phyloP scores from a whole-genome alignment of 2,329 filamentous ascomycete genomes.

The Apiospora rasikravindrae region DNA sequence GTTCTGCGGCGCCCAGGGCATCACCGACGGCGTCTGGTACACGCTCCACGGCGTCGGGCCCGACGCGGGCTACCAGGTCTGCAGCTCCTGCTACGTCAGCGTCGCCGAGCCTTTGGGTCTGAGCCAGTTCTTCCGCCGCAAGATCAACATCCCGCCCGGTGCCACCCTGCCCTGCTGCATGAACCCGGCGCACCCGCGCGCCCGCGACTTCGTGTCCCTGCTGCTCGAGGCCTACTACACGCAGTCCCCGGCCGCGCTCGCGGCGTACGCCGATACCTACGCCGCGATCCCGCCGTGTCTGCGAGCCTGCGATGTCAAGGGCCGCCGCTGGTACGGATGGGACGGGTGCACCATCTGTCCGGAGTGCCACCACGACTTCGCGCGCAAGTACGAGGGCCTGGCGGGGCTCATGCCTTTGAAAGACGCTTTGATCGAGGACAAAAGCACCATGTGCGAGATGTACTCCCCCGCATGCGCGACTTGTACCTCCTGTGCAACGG shows the following conservation, averaged over 20 bases:
- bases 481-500: conserved; percentile 38
- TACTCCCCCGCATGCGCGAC: conserved; percentile 45
- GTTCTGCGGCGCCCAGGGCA: conserved; percentile 39
- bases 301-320: conserved; percentile 26
- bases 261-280: conserved; percentile 37
- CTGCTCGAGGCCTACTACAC: conserved; percentile 38
- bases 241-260: conserved; percentile 33
- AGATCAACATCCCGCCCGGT: conserved; percentile 26
- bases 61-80: conserved; percentile 42
- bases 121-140: conserved; percentile 36
- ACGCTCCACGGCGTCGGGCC: conserved; percentile 35
- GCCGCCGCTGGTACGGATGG: conserved; percentile 44
- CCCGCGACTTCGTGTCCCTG: conserved; percentile 28
- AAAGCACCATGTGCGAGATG: conserved; percentile 41
- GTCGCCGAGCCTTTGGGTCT: conserved; percentile 40
- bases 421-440: conserved; percentile 27
- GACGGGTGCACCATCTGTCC: conserved; percentile 41
- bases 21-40: conserved; percentile 40
- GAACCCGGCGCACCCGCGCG: conserved; percentile 38
- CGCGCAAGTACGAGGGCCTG: conserved; percentile 33
- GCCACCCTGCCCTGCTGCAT: conserved; percentile 40
- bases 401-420: conserved; percentile 38
- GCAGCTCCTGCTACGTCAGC: conserved; percentile 41
- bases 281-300: conserved; percentile 36
- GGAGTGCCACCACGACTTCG: conserved; percentile 43